A percentile compares a stretch with the other conserved stretches of the same genome.
Evolutionary conservation across 2,329 filamentous ascomycete genomes (phyloP).

Genomic region (Elsinoe australis): DNA sequence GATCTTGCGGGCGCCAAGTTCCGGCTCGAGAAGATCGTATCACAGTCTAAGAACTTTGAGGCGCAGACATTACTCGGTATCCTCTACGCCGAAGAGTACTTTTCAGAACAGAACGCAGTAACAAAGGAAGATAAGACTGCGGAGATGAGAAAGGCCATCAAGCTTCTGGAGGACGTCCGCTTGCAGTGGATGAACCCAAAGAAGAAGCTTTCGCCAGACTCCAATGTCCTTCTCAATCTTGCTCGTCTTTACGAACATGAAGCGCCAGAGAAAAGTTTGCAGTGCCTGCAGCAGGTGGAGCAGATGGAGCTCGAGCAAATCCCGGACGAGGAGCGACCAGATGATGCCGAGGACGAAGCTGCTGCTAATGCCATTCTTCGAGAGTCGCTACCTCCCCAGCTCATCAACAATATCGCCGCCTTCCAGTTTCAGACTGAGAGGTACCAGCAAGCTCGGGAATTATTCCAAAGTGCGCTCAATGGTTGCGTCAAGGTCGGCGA

Average conservation of each 20-base stretch:
- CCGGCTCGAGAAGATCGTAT: conserved; percentile 85
- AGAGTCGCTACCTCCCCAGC: conserved; percentile 74
- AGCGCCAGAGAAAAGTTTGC: conserved; percentile 79
- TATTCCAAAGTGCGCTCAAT: conserved; percentile 86
- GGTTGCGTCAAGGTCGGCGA: conserved; percentile 77
- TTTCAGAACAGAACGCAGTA: conserved; percentile 62
- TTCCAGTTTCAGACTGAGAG: conserved; percentile 88
- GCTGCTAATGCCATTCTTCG: conserved; percentile 49
- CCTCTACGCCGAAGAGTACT: conserved; percentile 89
- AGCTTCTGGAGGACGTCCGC: conserved; percentile 75
- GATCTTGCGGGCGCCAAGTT: conserved; percentile 90
- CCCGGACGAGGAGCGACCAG: conserved; percentile 58
- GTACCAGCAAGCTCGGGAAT: conserved; percentile 67
- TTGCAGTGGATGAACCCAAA: conserved; percentile 88
- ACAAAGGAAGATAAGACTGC: conserved; percentile 78
- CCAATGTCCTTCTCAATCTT: conserved; percentile 83
- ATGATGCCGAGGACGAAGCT: conserved; percentile 32
- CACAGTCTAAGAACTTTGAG: conserved; percentile 73
- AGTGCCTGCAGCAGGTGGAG: conserved; percentile 87
- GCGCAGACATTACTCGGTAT: conserved; percentile 89
- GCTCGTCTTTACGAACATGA: conserved; percentile 83
- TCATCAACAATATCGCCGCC: conserved; percentile 95
- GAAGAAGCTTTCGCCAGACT: conserved; percentile 70
- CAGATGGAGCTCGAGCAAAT: conserved; percentile 78
- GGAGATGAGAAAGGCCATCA: conserved; percentile 79